phyloP scores from a whole-genome alignment of 495 filamentous ascomycete genomes.

The Achaetomiella virescens region DNA sequence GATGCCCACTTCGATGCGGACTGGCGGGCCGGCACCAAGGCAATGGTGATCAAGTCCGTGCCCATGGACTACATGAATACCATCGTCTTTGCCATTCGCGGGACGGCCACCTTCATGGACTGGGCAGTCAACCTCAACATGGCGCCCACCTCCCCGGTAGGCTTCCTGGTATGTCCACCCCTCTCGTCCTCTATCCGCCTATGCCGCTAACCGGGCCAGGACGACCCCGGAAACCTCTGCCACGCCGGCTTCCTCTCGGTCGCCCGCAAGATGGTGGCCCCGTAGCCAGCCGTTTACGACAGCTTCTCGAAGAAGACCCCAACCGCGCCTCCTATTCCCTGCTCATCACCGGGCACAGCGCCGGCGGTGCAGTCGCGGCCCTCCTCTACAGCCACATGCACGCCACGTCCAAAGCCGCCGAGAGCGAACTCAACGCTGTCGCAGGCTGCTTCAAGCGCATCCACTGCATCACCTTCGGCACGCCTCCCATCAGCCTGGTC shows the following conservation, averaged over 20 bases:
- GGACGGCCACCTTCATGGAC: slow-evolving; percentile 71
- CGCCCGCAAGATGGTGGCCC: slow-evolving; percentile 68
- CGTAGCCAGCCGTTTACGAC: slow-evolving; percentile 60
- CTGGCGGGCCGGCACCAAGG: slow-evolving; percentile 67
- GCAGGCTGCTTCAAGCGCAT: slow-evolving; percentile 65
- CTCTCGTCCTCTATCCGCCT: not conserved
- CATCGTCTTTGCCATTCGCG: slow-evolving; percentile 74
- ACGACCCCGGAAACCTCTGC: slow-evolving; percentile 68
- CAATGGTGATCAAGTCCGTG: slow-evolving; percentile 74
- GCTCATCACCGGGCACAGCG: slow-evolving; percentile 77
- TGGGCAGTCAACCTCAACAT: slow-evolving; percentile 75
- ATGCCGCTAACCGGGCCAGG: slow-evolving; percentile 34
- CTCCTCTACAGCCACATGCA: slow-evolving; percentile 77
- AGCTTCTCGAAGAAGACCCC: slow-evolving; percentile 64
- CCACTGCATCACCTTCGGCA: slow-evolving; percentile 78
- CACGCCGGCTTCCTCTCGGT: slow-evolving; percentile 73
- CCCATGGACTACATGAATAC: slow-evolving; percentile 69
- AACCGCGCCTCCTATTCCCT: slow-evolving; percentile 60
- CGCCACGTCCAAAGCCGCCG: slow-evolving; percentile 43
- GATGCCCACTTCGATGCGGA: slow-evolving; percentile 62
- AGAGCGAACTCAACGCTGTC: slow-evolving; percentile 60
- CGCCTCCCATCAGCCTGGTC: slow-evolving; percentile 66
- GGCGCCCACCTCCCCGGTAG: slow-evolving; percentile 52
- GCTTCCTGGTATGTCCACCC: slow-evolving; percentile 52
- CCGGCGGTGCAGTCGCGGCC: slow-evolving; percentile 72